phyloP scores from a whole-genome alignment of 1,284 basidiomycete species.

The Butyriboletus pseudospeciosus region DNA sequence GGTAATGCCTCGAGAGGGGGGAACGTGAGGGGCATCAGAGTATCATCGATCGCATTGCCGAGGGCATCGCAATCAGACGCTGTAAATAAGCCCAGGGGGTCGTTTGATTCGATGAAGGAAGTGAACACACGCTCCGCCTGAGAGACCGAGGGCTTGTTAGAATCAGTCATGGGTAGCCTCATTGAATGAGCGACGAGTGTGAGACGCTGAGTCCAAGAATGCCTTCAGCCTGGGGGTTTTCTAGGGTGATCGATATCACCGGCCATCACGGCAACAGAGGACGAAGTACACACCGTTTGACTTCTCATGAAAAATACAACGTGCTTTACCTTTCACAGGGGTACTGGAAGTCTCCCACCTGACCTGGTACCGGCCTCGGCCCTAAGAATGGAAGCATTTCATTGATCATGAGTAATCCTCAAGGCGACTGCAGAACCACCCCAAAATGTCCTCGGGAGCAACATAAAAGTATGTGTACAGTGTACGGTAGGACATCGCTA shows the following conservation, averaged over 20 bases:
- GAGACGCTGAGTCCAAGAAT: neutral
- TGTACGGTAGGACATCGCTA: constrained; percentile 2
- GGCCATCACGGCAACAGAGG: neutral
- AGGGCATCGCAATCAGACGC: constrained; percentile 19
- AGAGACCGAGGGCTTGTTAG: neutral
- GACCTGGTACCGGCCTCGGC: neutral
- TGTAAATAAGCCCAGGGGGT: constrained; percentile 18
- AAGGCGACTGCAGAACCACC: neutral
- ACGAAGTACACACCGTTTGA: neutral
- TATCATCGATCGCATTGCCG: constrained; percentile 15
- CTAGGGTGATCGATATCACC: neutral
- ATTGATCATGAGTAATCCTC: neutral
- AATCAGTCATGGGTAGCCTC: constrained; percentile 6
- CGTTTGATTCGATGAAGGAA: constrained; percentile 16
- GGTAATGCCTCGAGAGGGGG: constrained; percentile 20
- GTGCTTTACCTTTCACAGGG: constrained; percentile 8
- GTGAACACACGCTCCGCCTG: constrained; percentile 3
- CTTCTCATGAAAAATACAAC: constrained; percentile 6
- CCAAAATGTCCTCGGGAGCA: neutral
- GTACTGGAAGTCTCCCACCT: neutral
- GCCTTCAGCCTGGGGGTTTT: neutral
- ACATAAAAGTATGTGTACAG: neutral
- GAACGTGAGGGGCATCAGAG: constrained; percentile 9
- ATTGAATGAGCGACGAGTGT: neutral
- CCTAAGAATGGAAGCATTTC: constrained; percentile 2